A percentile compares a stretch with the other conserved stretches of the same genome.
phyloP scores from a whole-genome alignment of 768 basidiomycete genomes.

The Collybia sordida region DNA sequence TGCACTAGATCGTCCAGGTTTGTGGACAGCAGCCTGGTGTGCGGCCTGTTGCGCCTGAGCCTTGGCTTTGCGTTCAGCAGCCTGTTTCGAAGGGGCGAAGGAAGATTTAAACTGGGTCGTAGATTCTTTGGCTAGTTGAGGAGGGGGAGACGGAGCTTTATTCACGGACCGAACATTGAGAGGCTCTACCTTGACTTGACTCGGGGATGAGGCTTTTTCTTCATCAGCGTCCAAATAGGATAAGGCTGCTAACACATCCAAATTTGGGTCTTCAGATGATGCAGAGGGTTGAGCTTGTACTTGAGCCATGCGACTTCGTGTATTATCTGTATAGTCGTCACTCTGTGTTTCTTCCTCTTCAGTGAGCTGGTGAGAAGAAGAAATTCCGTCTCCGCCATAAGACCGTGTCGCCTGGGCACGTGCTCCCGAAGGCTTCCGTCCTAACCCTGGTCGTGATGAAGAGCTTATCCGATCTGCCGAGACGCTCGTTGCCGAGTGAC shows the following conservation, averaged over 20 bases:
- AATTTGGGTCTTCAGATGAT: conserved; percentile 48
- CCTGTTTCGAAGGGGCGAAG: conserved; percentile 83
- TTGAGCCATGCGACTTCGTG: conserved; percentile 8
- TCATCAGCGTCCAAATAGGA: conserved; percentile 64
- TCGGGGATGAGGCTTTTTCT: conserved; percentile 29
- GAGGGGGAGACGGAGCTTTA: conserved; percentile 21
- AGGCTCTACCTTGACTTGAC: conserved; percentile 31
- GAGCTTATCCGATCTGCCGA: conserved; percentile 30
- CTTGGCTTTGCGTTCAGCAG: conserved; percentile 82
- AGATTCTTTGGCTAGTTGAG: conserved; percentile 17
- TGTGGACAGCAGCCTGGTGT: conserved; percentile 71
- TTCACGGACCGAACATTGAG: conserved; percentile 30
- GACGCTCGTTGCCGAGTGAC: conserved; percentile 16
- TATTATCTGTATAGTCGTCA: conserved; percentile 16
- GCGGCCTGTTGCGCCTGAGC: conserved; percentile 83
- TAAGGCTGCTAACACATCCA: conserved; percentile 78
- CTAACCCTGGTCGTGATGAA: conserved; percentile 39
- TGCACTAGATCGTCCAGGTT: conserved; percentile 67
- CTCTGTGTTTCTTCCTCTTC: conserved; percentile 31
- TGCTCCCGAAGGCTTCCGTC: conserved; percentile 82
- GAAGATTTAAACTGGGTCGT: conserved; percentile 69
- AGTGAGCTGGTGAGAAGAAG: conserved; percentile 35
- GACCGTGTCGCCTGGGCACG: conserved; percentile 60
- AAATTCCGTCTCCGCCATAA: conserved; percentile 40
- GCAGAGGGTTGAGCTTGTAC: conserved; percentile 7